Evolutionary conservation across 2,329 filamentous ascomycete species (phyloP).

Genomic region (Teratosphaeria gauchensis): DNA sequence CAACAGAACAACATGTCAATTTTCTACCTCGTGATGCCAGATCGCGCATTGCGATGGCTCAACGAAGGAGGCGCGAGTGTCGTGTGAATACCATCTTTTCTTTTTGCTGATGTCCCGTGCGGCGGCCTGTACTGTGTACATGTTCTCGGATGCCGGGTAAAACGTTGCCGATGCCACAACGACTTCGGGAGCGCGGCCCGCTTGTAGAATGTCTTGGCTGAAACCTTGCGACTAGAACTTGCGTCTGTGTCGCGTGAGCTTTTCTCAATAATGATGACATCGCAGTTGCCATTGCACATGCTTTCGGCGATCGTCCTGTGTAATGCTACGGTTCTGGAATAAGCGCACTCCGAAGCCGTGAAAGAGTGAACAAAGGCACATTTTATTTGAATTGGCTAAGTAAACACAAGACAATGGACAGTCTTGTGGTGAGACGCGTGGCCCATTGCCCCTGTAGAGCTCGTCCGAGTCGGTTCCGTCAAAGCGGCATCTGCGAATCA

Average conservation of each 20-base stretch:
- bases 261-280: background rate
- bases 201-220: background rate
- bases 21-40: no score
- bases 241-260: background rate
- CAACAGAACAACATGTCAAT: no score
- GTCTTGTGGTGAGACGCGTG: background rate
- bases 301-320: no score
- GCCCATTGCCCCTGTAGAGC: background rate
- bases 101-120: background rate
- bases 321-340: no score
- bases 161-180: background rate
- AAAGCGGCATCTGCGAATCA: background rate
- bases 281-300: background rate
- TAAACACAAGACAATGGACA: background rate
- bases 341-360: background rate
- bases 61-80: no score
- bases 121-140: background rate
- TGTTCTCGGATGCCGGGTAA: background rate
- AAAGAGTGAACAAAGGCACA: background rate
- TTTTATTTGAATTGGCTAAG: background rate
- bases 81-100: background rate
- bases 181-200: background rate
- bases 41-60: no score
- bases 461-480: background rate
- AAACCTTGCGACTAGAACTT: background rate